These are phyloP conservation scores for Fusarium tanahbumbuense DNA, from an alignment of 2,329 filamentous ascomycete genomes.

Conservation along the genomic window DNA sequence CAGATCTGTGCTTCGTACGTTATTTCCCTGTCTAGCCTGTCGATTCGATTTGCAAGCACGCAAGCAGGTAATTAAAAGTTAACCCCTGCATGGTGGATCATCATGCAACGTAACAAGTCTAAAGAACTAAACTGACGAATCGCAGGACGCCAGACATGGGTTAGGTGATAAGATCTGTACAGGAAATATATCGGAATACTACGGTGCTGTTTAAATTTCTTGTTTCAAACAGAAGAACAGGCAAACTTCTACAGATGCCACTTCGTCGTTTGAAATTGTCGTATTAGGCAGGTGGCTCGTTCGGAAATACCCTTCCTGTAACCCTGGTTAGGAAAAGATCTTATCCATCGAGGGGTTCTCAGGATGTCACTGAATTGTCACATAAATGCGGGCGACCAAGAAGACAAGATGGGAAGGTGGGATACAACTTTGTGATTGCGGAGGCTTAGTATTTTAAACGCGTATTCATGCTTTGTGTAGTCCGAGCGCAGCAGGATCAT, in stretches of 20 bases:
- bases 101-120: not conserved
- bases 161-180: not conserved
- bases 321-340: not conserved
- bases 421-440: not conserved
- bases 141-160: accelerated
- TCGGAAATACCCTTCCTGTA: not conserved
- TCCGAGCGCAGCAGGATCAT: not conserved
- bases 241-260: accelerated
- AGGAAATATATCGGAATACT: not conserved
- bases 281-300: not conserved
- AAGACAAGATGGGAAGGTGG: not conserved
- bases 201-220: not conserved
- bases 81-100: not conserved
- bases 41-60: not conserved
- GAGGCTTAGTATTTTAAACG: not conserved
- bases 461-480: not conserved
- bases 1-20: not conserved
- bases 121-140: not conserved
- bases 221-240: not conserved
- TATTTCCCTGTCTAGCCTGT: not conserved
- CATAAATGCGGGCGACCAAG: too few relatives aligned
- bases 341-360: accelerated
- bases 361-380: not conserved
- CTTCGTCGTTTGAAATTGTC: not conserved
- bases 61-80: not conserved